These are phyloP conservation scores for Verticillium klebahnii DNA, from an alignment of 2,329 filamentous ascomycete genomes.

Conservation along the genomic window DNA sequence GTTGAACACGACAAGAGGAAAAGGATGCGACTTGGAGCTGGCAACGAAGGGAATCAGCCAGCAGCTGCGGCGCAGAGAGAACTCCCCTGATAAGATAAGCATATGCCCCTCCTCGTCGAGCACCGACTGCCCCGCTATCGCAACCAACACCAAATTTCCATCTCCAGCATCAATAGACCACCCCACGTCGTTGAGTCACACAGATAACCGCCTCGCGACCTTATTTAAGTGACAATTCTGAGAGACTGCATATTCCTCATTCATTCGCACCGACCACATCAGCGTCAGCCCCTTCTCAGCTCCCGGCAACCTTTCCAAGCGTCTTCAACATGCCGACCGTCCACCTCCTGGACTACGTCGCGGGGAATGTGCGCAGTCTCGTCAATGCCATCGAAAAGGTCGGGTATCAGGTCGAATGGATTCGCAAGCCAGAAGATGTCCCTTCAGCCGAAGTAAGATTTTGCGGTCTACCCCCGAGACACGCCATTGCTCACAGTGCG, in stretches of 20 bases:
- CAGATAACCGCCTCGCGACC: not conserved
- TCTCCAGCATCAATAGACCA: not conserved
- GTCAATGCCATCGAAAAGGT: constrained; percentile 97
- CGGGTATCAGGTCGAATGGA: constrained; percentile 90
- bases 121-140: constrained; percentile 20
- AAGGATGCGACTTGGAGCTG: no score
- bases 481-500: constrained; percentile 5
- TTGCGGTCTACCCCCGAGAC: not conserved
- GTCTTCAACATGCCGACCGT: constrained; percentile 62
- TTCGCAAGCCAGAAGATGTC: constrained; percentile 80
- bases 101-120: not conserved
- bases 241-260: not conserved
- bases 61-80: not conserved
- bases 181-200: not conserved
- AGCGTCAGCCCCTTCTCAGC: not conserved
- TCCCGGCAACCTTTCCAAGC: not conserved
- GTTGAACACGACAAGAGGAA: no score
- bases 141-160: constrained; percentile 11
- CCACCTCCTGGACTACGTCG: constrained; percentile 82
- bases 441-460: constrained; percentile 71
- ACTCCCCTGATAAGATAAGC: constrained; percentile 5
- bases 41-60: not conserved
- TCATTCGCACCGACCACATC: not conserved
- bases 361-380: constrained; percentile 91
- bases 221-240: not conserved